phyloP scores from a whole-genome alignment of 2,329 filamentous ascomycete species.

The Didymella segeticola region DNA sequence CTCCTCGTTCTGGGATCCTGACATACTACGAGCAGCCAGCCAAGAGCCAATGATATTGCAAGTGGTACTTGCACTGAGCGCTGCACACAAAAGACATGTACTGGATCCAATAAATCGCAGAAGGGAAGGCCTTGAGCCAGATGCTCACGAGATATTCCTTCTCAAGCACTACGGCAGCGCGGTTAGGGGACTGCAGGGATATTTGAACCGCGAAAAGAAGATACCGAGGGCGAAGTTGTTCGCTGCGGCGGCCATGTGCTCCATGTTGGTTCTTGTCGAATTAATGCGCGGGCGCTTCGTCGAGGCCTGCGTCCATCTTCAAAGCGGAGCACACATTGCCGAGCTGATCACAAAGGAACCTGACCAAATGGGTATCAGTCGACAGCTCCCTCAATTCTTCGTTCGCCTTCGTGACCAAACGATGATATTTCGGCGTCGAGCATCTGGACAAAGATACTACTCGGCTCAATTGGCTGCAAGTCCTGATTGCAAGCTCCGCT shows the following conservation, averaged over 20 bases:
- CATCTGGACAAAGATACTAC: neutral
- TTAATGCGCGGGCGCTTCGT: slow-evolving; percentile 10
- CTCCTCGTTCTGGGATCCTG: slow-evolving; percentile 15
- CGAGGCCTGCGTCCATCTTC: slow-evolving; percentile 5
- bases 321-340: neutral
- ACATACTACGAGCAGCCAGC: slow-evolving; percentile 8
- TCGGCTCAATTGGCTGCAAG: neutral
- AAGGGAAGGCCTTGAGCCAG: slow-evolving; percentile 4
- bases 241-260: slow-evolving; percentile 3
- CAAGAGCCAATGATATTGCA: slow-evolving; percentile 14
- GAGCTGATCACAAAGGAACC: neutral
- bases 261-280: slow-evolving; percentile 4
- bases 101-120: slow-evolving; percentile 3
- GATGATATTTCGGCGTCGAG: neutral
- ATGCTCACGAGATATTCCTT: slow-evolving; percentile 6
- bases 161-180: slow-evolving; percentile 11
- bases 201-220: neutral
- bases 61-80: slow-evolving; percentile 11
- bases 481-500: neutral
- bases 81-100: slow-evolving; percentile 11
- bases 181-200: slow-evolving; percentile 2
- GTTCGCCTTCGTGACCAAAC: slow-evolving; percentile 4
- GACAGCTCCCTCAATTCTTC: slow-evolving; percentile 3
- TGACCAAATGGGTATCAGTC: neutral
- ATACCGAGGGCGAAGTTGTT: neutral